Evolutionary conservation across 2,329 filamentous ascomycete genomes (phyloP).

Genomic region (Colletotrichum brevisporum): DNA sequence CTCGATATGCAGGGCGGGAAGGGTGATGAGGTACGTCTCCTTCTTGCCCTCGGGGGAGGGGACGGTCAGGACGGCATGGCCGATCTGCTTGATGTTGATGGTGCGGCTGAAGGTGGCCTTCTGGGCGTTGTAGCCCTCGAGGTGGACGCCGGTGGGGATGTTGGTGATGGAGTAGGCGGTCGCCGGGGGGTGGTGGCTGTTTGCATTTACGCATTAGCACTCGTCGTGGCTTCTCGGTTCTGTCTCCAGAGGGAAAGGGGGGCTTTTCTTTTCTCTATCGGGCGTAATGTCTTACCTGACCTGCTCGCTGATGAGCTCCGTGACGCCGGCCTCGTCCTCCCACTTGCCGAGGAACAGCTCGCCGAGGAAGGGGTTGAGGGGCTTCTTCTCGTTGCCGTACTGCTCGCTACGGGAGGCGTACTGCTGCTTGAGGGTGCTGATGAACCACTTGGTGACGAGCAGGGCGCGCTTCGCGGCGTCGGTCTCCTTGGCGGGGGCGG

Average conservation of each 20-base stretch:
- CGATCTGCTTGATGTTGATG: slow-evolving; percentile 95
- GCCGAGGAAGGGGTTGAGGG: slow-evolving; percentile 94
- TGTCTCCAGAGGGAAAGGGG: no score
- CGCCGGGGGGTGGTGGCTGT: slow-evolving; percentile 89
- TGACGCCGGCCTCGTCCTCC: slow-evolving; percentile 86
- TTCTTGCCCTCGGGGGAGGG: slow-evolving; percentile 62
- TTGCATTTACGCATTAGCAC: not conserved
- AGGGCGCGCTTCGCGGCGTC: slow-evolving; percentile 87
- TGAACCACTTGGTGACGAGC: slow-evolving; percentile 95
- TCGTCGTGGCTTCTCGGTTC: no score
- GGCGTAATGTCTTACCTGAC: slow-evolving; percentile 71
- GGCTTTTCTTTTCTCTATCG: not conserved
- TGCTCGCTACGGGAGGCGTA: slow-evolving; percentile 81
- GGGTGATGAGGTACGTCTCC: slow-evolving; percentile 90
- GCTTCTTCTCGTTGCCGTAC: slow-evolving; percentile 95
- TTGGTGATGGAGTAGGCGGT: slow-evolving; percentile 97
- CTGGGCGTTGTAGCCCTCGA: slow-evolving; percentile 94
- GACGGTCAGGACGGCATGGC: slow-evolving; percentile 86
- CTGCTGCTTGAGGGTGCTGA: slow-evolving; percentile 93
- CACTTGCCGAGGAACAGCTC: slow-evolving; percentile 95
- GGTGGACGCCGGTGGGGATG: slow-evolving; percentile 81
- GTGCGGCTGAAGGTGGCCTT: slow-evolving; percentile 95
- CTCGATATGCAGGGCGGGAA: slow-evolving; percentile 93
- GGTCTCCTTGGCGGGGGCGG: slow-evolving; percentile 83
- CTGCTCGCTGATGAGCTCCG: slow-evolving; percentile 92